A percentile compares a stretch with the other conserved stretches of the same genome.
phyloP scores from a whole-genome alignment of 164 flowering plant genomes.

The Dillenia turbinata region DNA sequence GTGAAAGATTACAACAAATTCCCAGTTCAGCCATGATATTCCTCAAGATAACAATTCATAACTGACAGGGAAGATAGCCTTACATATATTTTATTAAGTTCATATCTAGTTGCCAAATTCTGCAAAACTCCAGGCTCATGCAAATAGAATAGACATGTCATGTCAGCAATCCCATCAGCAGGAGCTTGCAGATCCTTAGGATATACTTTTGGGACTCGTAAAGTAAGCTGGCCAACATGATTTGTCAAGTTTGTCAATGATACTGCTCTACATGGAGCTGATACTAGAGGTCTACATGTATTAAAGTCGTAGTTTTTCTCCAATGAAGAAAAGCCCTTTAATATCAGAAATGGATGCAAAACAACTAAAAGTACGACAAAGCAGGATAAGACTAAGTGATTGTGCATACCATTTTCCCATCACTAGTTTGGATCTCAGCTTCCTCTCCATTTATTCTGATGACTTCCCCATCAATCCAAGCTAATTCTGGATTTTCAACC shows the following conservation, averaged over 20 bases:
- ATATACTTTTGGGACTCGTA: constrained; percentile 50
- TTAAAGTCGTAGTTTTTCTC: too few relatives aligned
- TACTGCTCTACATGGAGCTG: too few relatives aligned
- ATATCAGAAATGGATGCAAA: too few relatives aligned
- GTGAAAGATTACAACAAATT: constrained; percentile 23
- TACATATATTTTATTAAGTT: constrained; percentile 77
- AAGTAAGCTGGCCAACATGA: constrained; percentile 39
- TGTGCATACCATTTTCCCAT: constrained; percentile 36
- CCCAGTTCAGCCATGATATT: neutral
- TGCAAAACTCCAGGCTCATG: constrained; percentile 88
- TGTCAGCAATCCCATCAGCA: constrained; percentile 78
- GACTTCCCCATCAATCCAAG: constrained; percentile 64
- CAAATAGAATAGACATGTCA: constrained; percentile 81
- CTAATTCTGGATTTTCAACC: constrained; percentile 53
- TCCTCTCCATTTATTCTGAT: constrained; percentile 32
- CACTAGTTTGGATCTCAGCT: constrained; percentile 36
- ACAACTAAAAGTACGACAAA: too few relatives aligned
- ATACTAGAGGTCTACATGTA: too few relatives aligned
- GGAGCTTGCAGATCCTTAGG: constrained; percentile 78
- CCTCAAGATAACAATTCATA: constrained; percentile 3
- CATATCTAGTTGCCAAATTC: constrained; percentile 73
- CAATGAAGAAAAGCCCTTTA: too few relatives aligned
- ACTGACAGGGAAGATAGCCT: constrained; percentile 8
- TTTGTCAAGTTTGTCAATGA: too few relatives aligned
- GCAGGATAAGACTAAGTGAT: too few relatives aligned